These are phyloP conservation scores for Suillus tomentosus DNA, from an alignment of 768 basidiomycete species.

Conservation along the genomic window DNA sequence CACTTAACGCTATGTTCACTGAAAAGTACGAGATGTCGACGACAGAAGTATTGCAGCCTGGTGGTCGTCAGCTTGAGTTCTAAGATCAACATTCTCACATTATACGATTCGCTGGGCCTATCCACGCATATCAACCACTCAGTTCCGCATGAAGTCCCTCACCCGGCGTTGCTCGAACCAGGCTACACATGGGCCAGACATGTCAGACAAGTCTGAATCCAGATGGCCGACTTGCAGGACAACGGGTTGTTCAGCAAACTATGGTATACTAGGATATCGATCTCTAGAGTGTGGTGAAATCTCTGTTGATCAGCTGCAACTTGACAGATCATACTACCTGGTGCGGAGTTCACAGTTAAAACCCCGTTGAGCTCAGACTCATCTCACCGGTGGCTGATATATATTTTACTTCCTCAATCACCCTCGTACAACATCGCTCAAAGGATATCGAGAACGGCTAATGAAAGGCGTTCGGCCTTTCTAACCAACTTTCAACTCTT, in stretches of 20 bases:
- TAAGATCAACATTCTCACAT: neutral
- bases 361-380: neutral
- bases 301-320: no score
- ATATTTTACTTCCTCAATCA: no score
- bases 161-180: neutral
- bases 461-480: no score
- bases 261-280: neutral
- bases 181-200: neutral
- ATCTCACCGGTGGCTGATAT: neutral
- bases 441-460: no score
- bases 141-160: neutral
- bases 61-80: neutral
- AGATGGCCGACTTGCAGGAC: neutral
- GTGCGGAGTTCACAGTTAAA: neutral
- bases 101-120: neutral
- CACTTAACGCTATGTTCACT: neutral
- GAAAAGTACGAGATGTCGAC: neutral
- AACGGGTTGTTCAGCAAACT: neutral
- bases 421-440: neutral
- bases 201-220: neutral
- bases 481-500: no score
- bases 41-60: neutral
- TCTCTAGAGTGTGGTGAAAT: neutral
- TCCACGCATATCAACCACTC: neutral
- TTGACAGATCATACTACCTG: no score